A percentile compares a stretch with the other conserved stretches of the same genome.
These are phyloP conservation scores for Schoenoplectus tabernaemontani DNA, from an alignment of 202 grass and related monocot species.

Conservation along the genomic window DNA sequence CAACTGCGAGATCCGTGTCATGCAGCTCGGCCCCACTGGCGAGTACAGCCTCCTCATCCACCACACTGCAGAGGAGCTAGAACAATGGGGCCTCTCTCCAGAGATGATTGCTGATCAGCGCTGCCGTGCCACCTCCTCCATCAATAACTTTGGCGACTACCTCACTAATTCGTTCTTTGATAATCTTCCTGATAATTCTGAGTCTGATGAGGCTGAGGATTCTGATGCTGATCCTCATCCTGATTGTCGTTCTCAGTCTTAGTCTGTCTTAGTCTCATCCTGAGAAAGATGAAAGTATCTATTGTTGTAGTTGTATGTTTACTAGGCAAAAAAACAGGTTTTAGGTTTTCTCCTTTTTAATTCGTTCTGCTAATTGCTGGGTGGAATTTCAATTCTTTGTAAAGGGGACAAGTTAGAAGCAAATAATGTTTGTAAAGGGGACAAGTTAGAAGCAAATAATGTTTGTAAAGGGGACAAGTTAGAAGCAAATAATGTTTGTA, in stretches of 20 bases:
- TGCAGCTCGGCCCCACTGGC: constrained; percentile 75
- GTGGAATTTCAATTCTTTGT: not conserved
- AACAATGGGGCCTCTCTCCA: constrained; percentile 61
- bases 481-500: too few species aligned
- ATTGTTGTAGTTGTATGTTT: not conserved
- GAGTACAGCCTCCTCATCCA: constrained; percentile 95
- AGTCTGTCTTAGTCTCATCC: not conserved
- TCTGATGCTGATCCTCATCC: not conserved
- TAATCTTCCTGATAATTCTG: constrained; percentile 23
- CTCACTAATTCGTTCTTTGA: constrained; percentile 62
- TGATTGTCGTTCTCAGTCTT: not conserved
- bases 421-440: too few species aligned
- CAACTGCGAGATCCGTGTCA: constrained; percentile 83
- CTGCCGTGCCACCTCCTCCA: constrained; percentile 54
- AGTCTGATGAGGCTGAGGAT: not conserved
- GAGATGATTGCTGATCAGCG: constrained; percentile 96
- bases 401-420: too few species aligned
- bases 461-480: too few species aligned
- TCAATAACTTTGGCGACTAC: constrained; percentile 51
- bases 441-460: too few species aligned
- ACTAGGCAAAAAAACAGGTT: not conserved
- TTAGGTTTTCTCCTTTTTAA: not conserved
- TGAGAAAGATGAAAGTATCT: not conserved
- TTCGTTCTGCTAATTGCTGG: not conserved
- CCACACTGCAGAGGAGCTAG: constrained; percentile 76